Conservation (phyloP, 371 early-diverging fungal species). For the Actinomucor elegans region DNA sequence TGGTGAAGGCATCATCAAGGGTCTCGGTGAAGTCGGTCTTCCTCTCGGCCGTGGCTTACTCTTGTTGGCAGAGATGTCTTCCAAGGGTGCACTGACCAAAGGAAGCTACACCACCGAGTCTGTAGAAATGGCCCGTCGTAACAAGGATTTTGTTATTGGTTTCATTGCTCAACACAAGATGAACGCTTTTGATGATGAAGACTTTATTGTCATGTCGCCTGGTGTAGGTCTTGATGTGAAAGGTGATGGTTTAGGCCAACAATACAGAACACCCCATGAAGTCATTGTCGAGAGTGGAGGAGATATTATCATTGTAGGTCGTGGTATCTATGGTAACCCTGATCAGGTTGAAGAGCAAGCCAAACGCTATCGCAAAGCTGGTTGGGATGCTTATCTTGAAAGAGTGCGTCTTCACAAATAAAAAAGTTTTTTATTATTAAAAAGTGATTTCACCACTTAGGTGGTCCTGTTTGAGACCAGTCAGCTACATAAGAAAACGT, state of each 20-base stretch:
- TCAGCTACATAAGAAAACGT: conserved; percentile 92
- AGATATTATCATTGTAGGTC: conserved; percentile 96
- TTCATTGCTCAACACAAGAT: conserved; percentile 86
- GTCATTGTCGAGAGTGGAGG: conserved; percentile 84
- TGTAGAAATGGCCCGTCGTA: conserved; percentile 82
- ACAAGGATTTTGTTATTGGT: conserved; percentile 91
- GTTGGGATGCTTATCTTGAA: conserved; percentile 92
- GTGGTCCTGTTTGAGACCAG: conserved; percentile 26
- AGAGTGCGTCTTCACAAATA: conserved; percentile 34
- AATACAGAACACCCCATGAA: conserved; percentile 88
- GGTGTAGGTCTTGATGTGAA: conserved; percentile 85
- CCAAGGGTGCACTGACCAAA: conserved; percentile 81
- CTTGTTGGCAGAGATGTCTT: conserved; percentile 96
- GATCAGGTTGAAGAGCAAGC: conserved; percentile 74
- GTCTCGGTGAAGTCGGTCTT: conserved; percentile 82
- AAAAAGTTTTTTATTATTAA: not conserved
- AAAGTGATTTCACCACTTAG: not conserved
- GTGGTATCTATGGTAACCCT: conserved; percentile 89
- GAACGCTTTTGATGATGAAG: conserved; percentile 65
- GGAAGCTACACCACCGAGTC: conserved; percentile 82
- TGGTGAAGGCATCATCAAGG: conserved; percentile 93
- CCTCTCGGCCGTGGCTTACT: conserved; percentile 83
- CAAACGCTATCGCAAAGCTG: conserved; percentile 84
- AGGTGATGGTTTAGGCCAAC: conserved; percentile 92
- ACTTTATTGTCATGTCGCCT: conserved; percentile 93